phyloP scores from a whole-genome alignment of 306 rosid species.

The Vicia sativa region DNA sequence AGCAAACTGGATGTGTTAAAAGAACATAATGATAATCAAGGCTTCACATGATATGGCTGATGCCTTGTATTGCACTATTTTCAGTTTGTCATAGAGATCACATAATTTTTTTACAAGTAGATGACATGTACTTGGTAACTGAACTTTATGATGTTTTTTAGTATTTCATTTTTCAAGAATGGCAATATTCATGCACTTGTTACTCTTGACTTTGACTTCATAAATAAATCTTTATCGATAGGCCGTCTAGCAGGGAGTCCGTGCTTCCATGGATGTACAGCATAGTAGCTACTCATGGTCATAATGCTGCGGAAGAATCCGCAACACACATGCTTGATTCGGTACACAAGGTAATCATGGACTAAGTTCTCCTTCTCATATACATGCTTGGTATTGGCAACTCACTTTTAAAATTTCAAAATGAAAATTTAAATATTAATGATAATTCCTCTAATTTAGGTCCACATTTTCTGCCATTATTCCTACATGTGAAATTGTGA shows the following conservation, averaged over 20 bases:
- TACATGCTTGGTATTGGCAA: conserved; percentile 26
- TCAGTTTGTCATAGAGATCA: not conserved
- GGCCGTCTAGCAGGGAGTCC: conserved; percentile 65
- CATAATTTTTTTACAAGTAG: not conserved
- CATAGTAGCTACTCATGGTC: conserved; percentile 71
- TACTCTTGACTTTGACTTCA: conserved; percentile 26
- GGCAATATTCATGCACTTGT: conserved; percentile 23
- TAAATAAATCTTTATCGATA: conserved; percentile 48
- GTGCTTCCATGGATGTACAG: conserved; percentile 84
- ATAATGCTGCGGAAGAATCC: conserved; percentile 54
- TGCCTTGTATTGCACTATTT: conserved; percentile 12
- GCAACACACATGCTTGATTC: conserved; percentile 54
- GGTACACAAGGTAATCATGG: conserved; percentile 63
- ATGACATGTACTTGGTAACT: not conserved
- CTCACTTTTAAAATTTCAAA: conserved; percentile 27
- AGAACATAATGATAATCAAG: not conserved
- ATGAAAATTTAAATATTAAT: conserved; percentile 11
- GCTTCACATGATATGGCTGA: conserved; percentile 2
- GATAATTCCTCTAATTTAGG: conserved; percentile 6
- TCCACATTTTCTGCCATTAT: conserved; percentile 11
- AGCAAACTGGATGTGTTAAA: not conserved
- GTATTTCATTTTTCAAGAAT: conserved; percentile 19
- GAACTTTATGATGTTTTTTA: conserved; percentile 19
- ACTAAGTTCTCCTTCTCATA: conserved; percentile 31
- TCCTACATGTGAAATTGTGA: conserved; percentile 6